phyloP scores from a whole-genome alignment of 371 early-diverging fungal genomes.

The Haplosporangium sp. region DNA sequence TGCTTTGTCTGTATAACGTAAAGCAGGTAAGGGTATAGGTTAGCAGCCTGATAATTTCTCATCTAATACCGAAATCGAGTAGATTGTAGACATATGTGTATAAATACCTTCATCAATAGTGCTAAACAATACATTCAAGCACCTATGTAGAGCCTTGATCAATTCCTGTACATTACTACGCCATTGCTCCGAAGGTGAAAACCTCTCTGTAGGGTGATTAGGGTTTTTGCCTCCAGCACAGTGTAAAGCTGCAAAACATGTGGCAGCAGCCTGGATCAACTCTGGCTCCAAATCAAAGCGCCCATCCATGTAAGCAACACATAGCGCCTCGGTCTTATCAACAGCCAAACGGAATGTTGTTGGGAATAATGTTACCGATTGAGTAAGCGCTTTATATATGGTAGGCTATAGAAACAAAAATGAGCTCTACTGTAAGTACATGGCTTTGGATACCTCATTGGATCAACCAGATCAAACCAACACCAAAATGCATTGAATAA shows the following conservation, averaged over 20 bases:
- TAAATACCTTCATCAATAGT: conserved; percentile 70
- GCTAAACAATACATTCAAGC: conserved; percentile 64
- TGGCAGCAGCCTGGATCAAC: conserved; percentile 55
- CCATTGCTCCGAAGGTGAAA: conserved; percentile 63
- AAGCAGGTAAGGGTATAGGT: neutral
- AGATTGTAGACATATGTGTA: neutral
- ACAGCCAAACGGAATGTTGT: conserved; percentile 64
- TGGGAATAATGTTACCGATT: conserved; percentile 65
- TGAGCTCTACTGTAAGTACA: too few species aligned
- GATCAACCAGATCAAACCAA: too few species aligned
- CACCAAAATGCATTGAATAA: too few species aligned
- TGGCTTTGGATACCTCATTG: too few species aligned
- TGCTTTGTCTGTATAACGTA: conserved; percentile 26
- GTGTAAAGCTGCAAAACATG: conserved; percentile 61
- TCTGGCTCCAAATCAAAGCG: conserved; percentile 51
- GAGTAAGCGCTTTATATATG: conserved; percentile 61
- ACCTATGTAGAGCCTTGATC: conserved; percentile 64
- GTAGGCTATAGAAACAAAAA: conserved; percentile 46
- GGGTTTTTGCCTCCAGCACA: conserved; percentile 61
- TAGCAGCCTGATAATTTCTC: neutral
- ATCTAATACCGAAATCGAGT: neutral
- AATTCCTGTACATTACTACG: conserved; percentile 58
- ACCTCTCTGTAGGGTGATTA: conserved; percentile 48
- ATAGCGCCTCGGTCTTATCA: conserved; percentile 64
- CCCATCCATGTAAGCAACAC: conserved; percentile 65